Conservation (phyloP, 805 yeast genomes). For the Pichia californica region DNA sequence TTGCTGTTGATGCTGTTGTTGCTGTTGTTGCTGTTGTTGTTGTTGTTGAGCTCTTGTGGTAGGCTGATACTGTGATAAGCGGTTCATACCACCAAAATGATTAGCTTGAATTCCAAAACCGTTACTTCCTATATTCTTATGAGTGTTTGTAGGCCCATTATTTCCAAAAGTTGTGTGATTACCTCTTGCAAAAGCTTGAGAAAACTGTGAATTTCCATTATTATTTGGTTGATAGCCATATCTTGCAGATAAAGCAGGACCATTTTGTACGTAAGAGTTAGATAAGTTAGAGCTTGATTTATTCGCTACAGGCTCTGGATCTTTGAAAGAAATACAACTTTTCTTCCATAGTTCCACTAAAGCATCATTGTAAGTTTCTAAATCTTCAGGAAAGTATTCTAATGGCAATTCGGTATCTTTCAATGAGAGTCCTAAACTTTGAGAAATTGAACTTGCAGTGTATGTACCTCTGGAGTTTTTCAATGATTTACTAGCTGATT, state of each 20-base stretch:
- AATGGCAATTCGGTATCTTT: conserved; percentile 2
- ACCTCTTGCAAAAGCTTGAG: conserved; percentile 6
- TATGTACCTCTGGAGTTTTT: not conserved
- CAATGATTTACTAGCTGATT: not conserved
- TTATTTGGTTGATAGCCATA: conserved; percentile 2
- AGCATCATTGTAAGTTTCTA: conserved; percentile 5
- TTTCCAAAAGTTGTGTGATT: conserved; percentile 8
- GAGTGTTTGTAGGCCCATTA: no score
- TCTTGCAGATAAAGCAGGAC: conserved; percentile 1
- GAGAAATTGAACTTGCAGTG: conserved; percentile 1
- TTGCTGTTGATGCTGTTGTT: conserved; percentile 5
- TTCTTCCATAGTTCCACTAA: conserved; percentile 13
- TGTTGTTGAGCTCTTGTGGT: conserved; percentile 29
- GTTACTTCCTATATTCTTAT: no score
- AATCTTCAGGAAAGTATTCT: conserved; percentile 4
- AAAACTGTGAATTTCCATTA: not conserved
- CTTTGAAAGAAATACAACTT: conserved; percentile 2
- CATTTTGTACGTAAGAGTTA: not conserved
- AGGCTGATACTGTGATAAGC: conserved; percentile 18
- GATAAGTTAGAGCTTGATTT: not conserved
- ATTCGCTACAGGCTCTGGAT: not conserved
- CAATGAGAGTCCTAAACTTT: conserved; percentile 1
- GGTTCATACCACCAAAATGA: conserved; percentile 6
- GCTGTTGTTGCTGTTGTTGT: conserved; percentile 10
- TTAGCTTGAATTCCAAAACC: not conserved